Evolutionary conservation across 75 land plant species (phyloP).

Genomic region (Selaginella tamariscina): DNA sequence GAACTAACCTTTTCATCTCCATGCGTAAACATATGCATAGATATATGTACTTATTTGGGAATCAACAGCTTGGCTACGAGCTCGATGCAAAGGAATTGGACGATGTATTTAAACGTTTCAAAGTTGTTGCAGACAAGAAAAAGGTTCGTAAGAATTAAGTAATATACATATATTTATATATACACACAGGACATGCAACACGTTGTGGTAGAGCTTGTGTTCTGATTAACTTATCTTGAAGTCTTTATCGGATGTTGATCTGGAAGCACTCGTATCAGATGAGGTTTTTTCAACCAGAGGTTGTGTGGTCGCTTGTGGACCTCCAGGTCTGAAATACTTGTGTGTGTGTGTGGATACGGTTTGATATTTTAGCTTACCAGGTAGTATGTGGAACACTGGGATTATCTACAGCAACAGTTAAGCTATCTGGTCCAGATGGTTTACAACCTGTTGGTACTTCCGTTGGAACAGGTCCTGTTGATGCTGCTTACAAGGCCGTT

Average conservation of each 20-base stretch:
- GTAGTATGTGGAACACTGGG: slow-evolving; percentile 82
- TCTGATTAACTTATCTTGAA: slow-evolving; percentile 17
- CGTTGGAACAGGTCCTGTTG: slow-evolving; percentile 91
- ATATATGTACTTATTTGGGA: too few species aligned
- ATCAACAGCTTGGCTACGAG: slow-evolving; percentile 67
- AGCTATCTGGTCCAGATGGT: slow-evolving; percentile 59
- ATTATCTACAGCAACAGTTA: slow-evolving; percentile 83
- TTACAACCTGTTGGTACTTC: slow-evolving; percentile 53
- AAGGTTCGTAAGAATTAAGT: too few species aligned
- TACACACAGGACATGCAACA: too few species aligned
- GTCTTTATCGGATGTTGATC: slow-evolving; percentile 65
- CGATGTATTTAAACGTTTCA: slow-evolving; percentile 70
- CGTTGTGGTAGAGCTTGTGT: not conserved
- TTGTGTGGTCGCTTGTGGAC: slow-evolving; percentile 57
- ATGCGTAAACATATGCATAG: too few species aligned
- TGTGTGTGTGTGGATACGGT: not conserved
- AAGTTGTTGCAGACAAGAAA: slow-evolving; percentile 82
- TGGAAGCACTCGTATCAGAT: slow-evolving; percentile 67
- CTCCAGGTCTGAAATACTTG: slow-evolving; percentile 39
- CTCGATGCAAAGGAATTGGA: slow-evolving; percentile 63
- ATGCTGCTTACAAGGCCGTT: slow-evolving; percentile 93
- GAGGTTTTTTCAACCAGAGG: slow-evolving; percentile 76
- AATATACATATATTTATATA: too few species aligned
- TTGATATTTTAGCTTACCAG: slow-evolving; percentile 18
- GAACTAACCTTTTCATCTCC: not conserved